Evolutionary conservation across 495 filamentous ascomycete species (phyloP).

Genomic region (Penicillium bovifimosum): DNA sequence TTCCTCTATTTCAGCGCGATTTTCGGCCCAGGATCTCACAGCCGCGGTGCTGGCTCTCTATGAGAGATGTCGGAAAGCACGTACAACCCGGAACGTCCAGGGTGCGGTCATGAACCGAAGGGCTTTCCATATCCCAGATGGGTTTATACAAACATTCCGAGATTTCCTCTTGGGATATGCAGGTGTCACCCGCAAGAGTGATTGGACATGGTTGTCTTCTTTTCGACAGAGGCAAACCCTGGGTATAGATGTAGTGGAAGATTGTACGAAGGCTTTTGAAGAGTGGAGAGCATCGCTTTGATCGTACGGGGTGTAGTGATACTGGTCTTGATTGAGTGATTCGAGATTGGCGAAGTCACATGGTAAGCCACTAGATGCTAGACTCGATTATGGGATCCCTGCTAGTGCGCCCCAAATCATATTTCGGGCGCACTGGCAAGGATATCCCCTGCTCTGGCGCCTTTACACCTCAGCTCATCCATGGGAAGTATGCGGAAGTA

Average conservation of each 20-base stretch:
- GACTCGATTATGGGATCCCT: too few relatives aligned
- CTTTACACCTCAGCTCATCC: too few relatives aligned
- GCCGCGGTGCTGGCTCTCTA: constrained; percentile 44
- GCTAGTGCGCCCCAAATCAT: too few relatives aligned
- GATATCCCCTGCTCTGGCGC: too few relatives aligned
- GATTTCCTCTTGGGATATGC: constrained; percentile 20
- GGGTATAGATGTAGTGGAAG: constrained; percentile 10
- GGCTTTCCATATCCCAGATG: constrained; percentile 52
- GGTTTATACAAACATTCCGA: constrained; percentile 39
- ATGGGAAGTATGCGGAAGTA: too few relatives aligned
- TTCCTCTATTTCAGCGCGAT: background rate
- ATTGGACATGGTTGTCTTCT: constrained; percentile 19
- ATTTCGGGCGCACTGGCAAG: too few relatives aligned
- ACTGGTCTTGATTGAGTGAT: too few relatives aligned
- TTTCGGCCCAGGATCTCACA: background rate
- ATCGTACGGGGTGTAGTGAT: background rate
- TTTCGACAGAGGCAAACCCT: constrained; percentile 10
- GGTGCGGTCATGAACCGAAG: constrained; percentile 41
- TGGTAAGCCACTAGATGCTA: too few relatives aligned
- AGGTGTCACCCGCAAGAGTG: constrained; percentile 15
- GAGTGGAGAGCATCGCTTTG: constrained; percentile 1
- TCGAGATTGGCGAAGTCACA: background rate
- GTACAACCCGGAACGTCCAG: constrained; percentile 47
- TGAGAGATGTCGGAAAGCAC: constrained; percentile 49
- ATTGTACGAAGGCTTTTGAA: constrained; percentile 9